phyloP scores from a whole-genome alignment of 345 rosid genomes.

The Eucalyptus marginata region DNA sequence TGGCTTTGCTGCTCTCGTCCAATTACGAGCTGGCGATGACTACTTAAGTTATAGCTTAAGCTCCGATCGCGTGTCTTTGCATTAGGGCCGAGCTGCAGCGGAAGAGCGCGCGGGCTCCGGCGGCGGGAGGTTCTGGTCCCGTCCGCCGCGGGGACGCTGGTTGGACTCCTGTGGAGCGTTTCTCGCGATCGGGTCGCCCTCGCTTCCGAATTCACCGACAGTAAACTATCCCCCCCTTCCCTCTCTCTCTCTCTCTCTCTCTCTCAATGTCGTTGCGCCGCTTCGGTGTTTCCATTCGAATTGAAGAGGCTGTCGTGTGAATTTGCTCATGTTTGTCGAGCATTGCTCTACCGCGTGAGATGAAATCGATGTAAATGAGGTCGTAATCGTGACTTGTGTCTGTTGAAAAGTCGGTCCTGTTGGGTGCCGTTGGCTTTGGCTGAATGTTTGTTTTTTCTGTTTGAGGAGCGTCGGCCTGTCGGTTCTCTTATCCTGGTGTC shows the following conservation, averaged over 20 bases:
- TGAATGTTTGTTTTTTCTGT: neutral
- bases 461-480: neutral
- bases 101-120: slow-evolving; percentile 6
- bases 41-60: neutral
- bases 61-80: neutral
- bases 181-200: slow-evolving; percentile 14
- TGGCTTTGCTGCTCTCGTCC: neutral
- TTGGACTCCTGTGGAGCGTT: neutral
- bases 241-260: neutral
- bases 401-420: neutral
- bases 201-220: slow-evolving; percentile 76
- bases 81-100: neutral
- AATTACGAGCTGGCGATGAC: neutral
- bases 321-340: neutral
- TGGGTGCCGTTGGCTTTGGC: neutral
- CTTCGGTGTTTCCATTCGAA: neutral
- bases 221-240: slow-evolving; percentile 1
- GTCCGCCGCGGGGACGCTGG: slow-evolving; percentile 15
- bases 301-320: neutral
- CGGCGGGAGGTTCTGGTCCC: slow-evolving; percentile 43
- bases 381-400: neutral
- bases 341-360: neutral
- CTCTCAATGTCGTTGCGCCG: neutral
- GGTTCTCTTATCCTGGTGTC: neutral
- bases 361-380: neutral